Base-by-base conservation (phyloP, 1,284 basidiomycete species). In the Cryptococcus maquisensis region DNA sequence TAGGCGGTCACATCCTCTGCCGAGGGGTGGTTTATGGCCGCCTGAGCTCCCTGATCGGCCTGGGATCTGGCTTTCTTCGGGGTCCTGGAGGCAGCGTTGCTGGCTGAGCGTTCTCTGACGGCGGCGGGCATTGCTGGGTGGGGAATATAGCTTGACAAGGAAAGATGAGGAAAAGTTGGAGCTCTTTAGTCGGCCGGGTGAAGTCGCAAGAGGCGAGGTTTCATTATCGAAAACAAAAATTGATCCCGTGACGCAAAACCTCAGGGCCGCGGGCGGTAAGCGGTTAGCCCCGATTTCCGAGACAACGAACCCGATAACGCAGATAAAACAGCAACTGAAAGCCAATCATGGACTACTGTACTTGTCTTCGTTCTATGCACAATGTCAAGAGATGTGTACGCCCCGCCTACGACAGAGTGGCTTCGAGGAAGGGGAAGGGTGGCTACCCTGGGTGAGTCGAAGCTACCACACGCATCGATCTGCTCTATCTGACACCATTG, bases 11-110 rank as follows among this genome's bases (percentile, higher is more conserved):
- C 52, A 13, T 51, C 51, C 8, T 57, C 49, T 13, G 52, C 55
- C 6, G 60, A 51, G 1, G 70, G 70, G 12, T 66, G 51, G 23
- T 56, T 60, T 59, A 73, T 71, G 9, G 61, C 58, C 18, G 48
- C 44, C 9, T 51, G 48, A 13, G 49, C 51, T 12, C 50, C 51
- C 35, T 51, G 41, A 1, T 58, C 43, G 8, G 60, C 35, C 7
- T 61, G 61, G 18, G 48, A 48, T 47, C 59, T 59, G 10, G 61
- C 55, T 51, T 65, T 69, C 55, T 71, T 72, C 18, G 57, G 24
- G 3, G 52, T 43, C 12, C 56, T 51, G 4, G 9, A 49, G 7
- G 21, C 54, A 26, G 56, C 50, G 4, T 57, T 37, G 47, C 61
- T 65, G 3, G 60, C 41, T 0, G 65, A 65, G 18, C 68, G 62